Base-by-base conservation (phyloP, 345 rosid species). In the Conringia planisiliqua region DNA sequence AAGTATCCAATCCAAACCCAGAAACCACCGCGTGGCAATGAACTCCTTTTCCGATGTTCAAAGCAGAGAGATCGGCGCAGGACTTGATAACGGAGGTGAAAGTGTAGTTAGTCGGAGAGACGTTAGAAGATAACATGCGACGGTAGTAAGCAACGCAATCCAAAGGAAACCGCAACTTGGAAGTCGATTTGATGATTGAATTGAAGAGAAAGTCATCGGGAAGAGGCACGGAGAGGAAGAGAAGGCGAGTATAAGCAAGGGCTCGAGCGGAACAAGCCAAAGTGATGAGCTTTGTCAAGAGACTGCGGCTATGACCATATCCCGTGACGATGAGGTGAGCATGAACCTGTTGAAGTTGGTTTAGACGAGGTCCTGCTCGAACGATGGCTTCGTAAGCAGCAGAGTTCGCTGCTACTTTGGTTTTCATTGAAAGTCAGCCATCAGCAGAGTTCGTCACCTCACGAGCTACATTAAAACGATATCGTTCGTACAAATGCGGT, bases 171-270 rank as follows among this genome's bases (percentile, higher is more conserved):
- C 71, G 73, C 27, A 68, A 55, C 43, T 87, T 89, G 3, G 97
- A 87, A 69, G 89, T 79, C 12, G 80, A 74, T 55, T 77, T 88
- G 58, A 94, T 87, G 35, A 94, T 44, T 16, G 90, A 77, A 60
- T 82, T 86, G 78, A 88, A 88, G 78, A 91, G 88, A 70, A 94
- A 87, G 0, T 89, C 78, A 47, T 94, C 98, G 0, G 94, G 91
- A 27, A 80, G 54, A 24, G 90, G 72, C 6, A 91, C 83, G 26
- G 83, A 78, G 62, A 79, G 82, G 75, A 87, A 89, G 60, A 94
- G 75, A 40, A 67, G 82, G 14, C 62, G 86, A 5, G 84, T 66
- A 72, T 89, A 89, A 47, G 55, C 14, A 24, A 88, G 55, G 70
- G 94, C 85, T 51, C 85, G 82, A 32, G 90, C 84, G 2, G 88